Percentiles rank a stretch among this genome's conserved stretches.
Evolutionary conservation across 2,329 filamentous ascomycete genomes (phyloP).

Genomic region (Neonectria punicea): DNA sequence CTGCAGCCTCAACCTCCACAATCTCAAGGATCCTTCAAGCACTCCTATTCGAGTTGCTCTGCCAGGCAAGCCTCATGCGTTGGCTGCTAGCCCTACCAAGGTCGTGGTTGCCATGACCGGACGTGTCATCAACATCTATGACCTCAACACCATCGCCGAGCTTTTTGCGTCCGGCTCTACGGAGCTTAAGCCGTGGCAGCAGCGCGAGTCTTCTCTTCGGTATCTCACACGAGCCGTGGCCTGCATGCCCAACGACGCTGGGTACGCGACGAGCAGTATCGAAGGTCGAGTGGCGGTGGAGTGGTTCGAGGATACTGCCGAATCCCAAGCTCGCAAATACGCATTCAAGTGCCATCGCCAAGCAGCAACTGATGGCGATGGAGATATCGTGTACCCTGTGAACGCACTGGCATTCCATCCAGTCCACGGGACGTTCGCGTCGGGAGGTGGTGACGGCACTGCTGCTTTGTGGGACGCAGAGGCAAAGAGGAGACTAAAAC

Average conservation of each 20-base stretch:
- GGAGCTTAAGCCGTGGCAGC: constrained; percentile 84
- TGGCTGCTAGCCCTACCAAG: constrained; percentile 81
- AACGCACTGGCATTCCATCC: constrained; percentile 92
- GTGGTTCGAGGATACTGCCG: constrained; percentile 91
- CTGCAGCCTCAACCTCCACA: constrained; percentile 86
- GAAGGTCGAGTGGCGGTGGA: constrained; percentile 96
- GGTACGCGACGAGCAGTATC: constrained; percentile 92
- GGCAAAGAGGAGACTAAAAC: constrained; percentile 87
- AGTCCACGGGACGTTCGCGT: constrained; percentile 84
- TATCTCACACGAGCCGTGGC: constrained; percentile 94
- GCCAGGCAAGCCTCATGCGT: constrained; percentile 88
- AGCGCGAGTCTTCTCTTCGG: constrained; percentile 91
- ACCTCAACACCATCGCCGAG: constrained; percentile 74
- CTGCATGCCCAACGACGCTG: constrained; percentile 96
- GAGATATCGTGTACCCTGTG: constrained; percentile 89
- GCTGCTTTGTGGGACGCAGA: constrained; percentile 95
- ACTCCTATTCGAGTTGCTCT: constrained; percentile 74
- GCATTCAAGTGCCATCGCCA: constrained; percentile 99
- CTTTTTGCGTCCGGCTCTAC: constrained; percentile 58
- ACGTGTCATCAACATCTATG: constrained; percentile 94
- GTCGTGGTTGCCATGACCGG: constrained; percentile 96
- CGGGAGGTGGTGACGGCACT: constrained; percentile 88
- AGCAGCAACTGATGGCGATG: constrained; percentile 68
- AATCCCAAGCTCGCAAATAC: constrained; percentile 93
- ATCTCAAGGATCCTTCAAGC: constrained; percentile 63